Percentiles rank a stretch among this genome's conserved stretches.
phyloP scores from a whole-genome alignment of 176 grass and related monocot genomes.

The Triticum timopheevii region DNA sequence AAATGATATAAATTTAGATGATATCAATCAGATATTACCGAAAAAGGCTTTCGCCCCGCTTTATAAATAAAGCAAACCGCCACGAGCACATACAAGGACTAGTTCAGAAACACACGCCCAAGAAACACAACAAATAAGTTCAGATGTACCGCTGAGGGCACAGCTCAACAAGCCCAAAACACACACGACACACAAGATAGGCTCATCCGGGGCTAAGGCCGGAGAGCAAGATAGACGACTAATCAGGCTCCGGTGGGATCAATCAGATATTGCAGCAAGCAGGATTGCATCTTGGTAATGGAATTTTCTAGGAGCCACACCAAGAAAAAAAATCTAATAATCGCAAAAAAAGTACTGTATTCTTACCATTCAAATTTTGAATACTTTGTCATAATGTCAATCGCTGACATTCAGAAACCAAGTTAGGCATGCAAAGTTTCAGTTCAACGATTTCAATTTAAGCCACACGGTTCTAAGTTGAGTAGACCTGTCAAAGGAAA shows the following conservation, averaged over 20 bases:
- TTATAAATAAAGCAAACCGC: no score
- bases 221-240: no score
- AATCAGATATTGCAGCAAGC: constrained; percentile 2
- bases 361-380: neutral
- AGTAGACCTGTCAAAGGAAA: constrained; percentile 4
- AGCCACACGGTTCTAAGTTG: constrained; percentile 8
- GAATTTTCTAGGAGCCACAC: neutral
- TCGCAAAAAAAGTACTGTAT: neutral
- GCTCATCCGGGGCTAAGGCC: no score
- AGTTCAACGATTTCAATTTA: neutral
- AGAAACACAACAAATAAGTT: no score
- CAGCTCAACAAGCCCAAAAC: no score
- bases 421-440: neutral
- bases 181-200: no score
- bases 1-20: constrained; percentile 5
- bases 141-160: no score
- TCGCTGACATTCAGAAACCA: neutral
- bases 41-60: no score
- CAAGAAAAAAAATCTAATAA: neutral
- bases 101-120: no score
- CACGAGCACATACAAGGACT: no score
- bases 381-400: neutral
- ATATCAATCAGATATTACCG: neutral
- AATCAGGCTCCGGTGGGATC: no score
- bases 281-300: neutral